A percentile compares a stretch with the other conserved stretches of the same genome.
Conservation (phyloP, 2,329 filamentous ascomycete genomes). For the Exophiala dermatitidis region DNA sequence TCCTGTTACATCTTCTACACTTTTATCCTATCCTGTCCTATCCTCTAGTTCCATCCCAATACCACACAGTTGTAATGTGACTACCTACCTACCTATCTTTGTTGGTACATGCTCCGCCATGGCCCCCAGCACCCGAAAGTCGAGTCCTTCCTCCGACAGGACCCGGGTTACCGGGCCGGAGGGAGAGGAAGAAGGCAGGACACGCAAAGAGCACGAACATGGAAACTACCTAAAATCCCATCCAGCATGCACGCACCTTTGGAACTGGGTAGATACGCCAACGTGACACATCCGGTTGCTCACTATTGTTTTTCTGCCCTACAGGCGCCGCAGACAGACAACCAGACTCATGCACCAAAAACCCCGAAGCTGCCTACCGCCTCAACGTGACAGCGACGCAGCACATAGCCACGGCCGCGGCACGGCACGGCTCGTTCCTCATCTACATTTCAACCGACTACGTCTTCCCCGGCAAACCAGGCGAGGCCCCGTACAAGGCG, state of each 20-base stretch:
- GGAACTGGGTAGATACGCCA: no score
- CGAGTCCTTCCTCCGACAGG: no score
- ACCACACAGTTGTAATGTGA: not conserved
- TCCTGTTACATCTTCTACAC: no score
- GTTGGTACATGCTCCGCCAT: no score
- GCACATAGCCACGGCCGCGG: conserved; percentile 59
- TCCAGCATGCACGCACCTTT: no score
- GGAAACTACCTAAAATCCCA: not conserved
- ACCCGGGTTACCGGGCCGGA: no score
- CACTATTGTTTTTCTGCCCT: not conserved
- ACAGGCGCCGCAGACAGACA: conserved; percentile 78
- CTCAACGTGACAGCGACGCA: conserved; percentile 69
- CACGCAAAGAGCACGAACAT: not conserved
- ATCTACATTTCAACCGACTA: conserved; percentile 69
- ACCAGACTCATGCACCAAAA: conserved; percentile 74
- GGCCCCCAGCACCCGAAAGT: no score
- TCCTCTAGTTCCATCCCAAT: conserved; percentile 9
- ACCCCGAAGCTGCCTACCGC: conserved; percentile 65
- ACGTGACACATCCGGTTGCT: no score
- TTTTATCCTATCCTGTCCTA: conserved; percentile 1
- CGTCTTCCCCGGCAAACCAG: conserved; percentile 67
- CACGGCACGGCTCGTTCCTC: conserved; percentile 43
- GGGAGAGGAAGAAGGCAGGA: no score
- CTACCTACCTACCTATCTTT: no score
- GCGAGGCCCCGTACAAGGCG: conserved; percentile 76